Conservation (phyloP, 2,329 filamentous ascomycete genomes). For the Diplocarpon mali region DNA sequence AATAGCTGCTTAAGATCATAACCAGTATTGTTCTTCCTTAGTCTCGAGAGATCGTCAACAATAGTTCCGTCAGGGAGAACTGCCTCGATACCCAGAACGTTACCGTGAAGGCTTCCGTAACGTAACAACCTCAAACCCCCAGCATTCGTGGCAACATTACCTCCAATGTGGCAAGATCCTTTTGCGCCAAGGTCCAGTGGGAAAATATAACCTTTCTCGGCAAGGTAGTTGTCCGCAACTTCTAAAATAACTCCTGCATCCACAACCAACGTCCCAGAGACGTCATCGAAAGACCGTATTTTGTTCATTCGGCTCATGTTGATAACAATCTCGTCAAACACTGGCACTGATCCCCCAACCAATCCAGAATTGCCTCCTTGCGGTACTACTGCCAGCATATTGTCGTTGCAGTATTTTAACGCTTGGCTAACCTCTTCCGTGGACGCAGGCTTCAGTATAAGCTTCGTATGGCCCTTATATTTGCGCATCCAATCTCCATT, state of each 20-base stretch:
- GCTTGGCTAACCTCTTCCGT: conserved; percentile 86
- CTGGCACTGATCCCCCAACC: conserved; percentile 88
- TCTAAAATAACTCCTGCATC: conserved; percentile 91
- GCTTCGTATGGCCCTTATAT: conserved; percentile 78
- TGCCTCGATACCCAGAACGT: conserved; percentile 81
- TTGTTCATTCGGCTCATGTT: conserved; percentile 83
- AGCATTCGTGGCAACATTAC: conserved; percentile 92
- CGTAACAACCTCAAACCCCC: conserved; percentile 81
- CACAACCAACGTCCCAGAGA: conserved; percentile 79
- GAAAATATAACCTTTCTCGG: conserved; percentile 78
- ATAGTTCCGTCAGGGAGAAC: conserved; percentile 90
- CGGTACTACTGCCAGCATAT: conserved; percentile 84
- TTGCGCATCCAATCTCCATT: conserved; percentile 99
- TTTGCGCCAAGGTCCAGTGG: conserved; percentile 96
- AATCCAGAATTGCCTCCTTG: conserved; percentile 96
- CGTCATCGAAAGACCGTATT: conserved; percentile 84
- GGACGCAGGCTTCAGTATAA: conserved; percentile 76
- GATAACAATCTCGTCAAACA: conserved; percentile 97
- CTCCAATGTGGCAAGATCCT: conserved; percentile 91
- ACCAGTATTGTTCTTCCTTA: conserved; percentile 97
- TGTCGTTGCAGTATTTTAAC: conserved; percentile 88
- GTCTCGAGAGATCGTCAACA: conserved; percentile 73
- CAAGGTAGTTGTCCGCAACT: conserved; percentile 74
- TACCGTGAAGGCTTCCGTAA: conserved; percentile 92
- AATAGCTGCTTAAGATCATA: conserved; percentile 97